Evolutionary conservation across 441 rosid species (phyloP), one percentile per base, ranked within the genome.

Genomic region (Raphanus hybrid): DNA sequence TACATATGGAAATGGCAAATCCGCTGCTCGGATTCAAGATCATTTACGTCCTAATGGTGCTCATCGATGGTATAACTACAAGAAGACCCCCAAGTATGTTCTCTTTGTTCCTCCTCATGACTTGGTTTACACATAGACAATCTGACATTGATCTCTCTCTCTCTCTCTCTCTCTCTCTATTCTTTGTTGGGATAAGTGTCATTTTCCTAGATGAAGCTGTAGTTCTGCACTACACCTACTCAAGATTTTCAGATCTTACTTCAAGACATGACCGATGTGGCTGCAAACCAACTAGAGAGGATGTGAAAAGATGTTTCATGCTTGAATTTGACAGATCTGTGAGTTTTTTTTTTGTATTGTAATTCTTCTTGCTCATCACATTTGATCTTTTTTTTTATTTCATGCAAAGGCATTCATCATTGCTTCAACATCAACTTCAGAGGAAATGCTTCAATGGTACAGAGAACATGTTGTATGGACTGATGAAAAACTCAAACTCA

Each of bases 41-140:
- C 87, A 89, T 77, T 97, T 94, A 73, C 94, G 97, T 15, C 94
- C 98, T 16, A 90, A 94, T 81, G 99, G 99, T 75, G 95, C 99
- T 77, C 99, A 91, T 80, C 83, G 99, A 82, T 95, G 99, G 99
- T 88, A 89, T 78, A 95, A 93, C 83, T 94, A 94, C 74, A 82
- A 78, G 91, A 90, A 85, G 83, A 66, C 20, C 59, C 97, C 92
- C 72, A 85, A 80, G 98, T 93, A 88, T 52, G 82, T 64, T 10
- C 34, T 1, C 14, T 18, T 48, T 70, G 4, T 52, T 23, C 9
- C 61, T 63, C 58, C 75, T 67, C 26, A 5, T 50, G 52, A 57
- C 60, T 76, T 61, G 43, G 66, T 37, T 55, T 73, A 57, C 0
- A 73, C 27, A 39, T 76, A 5, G 14, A 27, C 32, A 34, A 54